These are phyloP conservation scores for Fusarium beomiforme DNA, from an alignment of 2,329 filamentous ascomycete species.

Conservation along the genomic window DNA sequence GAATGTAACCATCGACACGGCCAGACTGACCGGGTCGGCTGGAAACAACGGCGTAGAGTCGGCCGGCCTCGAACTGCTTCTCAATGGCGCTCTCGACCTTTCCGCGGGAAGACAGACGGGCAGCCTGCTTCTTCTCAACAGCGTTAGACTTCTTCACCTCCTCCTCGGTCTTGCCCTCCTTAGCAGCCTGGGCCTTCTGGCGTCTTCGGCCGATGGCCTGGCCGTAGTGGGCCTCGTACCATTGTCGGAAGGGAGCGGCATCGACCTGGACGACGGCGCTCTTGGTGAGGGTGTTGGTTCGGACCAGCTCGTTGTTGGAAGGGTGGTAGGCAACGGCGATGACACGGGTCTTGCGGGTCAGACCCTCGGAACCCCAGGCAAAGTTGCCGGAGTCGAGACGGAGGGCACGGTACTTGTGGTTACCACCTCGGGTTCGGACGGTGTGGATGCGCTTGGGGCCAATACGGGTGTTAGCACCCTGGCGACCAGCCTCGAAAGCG, in stretches of 20 bases:
- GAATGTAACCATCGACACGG: conserved; percentile 95
- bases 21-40: conserved; percentile 97
- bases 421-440: conserved; percentile 96
- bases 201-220: conserved; percentile 87
- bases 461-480: conserved; percentile 99
- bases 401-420: conserved; percentile 99
- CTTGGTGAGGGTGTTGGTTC: conserved; percentile 99
- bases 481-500: conserved; percentile 99
- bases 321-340: conserved; percentile 99
- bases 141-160: conserved; percentile 93
- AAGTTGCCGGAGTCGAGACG: conserved; percentile 99
- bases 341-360: conserved; percentile 98
- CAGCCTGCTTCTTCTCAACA: conserved; percentile 96
- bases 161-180: conserved; percentile 71
- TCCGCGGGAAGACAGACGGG: conserved; percentile 81
- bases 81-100: conserved; percentile 94
- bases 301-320: conserved; percentile 99
- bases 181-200: conserved; percentile 78
- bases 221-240: conserved; percentile 99
- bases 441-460: conserved; percentile 96
- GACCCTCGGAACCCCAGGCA: conserved; percentile 97
- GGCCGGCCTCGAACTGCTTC: conserved; percentile 99
- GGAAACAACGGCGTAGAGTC: conserved; percentile 92
- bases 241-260: conserved; percentile 98
- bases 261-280: conserved; percentile 99